A percentile compares a stretch with the other conserved stretches of the same genome.
phyloP scores from a whole-genome alignment of 2,329 filamentous ascomycete species.

The Alternaria dauci region DNA sequence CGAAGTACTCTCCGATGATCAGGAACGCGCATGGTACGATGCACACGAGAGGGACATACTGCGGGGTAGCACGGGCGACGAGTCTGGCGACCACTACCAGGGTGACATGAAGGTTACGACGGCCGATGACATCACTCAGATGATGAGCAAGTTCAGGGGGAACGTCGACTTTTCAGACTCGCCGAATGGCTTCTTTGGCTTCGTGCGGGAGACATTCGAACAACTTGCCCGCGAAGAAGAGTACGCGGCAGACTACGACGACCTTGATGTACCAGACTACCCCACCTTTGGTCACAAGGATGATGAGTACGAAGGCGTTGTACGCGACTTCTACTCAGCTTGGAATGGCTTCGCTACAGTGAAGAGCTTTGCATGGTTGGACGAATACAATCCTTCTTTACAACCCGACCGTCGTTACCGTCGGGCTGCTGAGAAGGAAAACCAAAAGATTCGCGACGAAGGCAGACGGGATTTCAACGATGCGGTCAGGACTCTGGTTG shows the following conservation, averaged over 20 bases:
- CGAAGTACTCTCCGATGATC: conserved; percentile 92
- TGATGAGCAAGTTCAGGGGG: conserved; percentile 83
- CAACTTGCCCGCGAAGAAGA: conserved; percentile 82
- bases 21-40: conserved; percentile 98
- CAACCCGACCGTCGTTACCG: conserved; percentile 85
- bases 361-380: conserved; percentile 90
- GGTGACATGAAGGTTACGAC: conserved; percentile 79
- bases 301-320: conserved; percentile 77
- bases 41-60: conserved; percentile 89
- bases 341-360: conserved; percentile 85
- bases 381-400: conserved; percentile 82
- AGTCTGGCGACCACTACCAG: conserved; percentile 64
- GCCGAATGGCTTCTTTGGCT: conserved; percentile 84
- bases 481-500: conserved; percentile 82
- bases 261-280: conserved; percentile 69
- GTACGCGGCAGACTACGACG: conserved; percentile 74
- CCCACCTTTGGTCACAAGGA: conserved; percentile 82
- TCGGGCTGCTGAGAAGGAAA: conserved; percentile 93
- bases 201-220: conserved; percentile 78
- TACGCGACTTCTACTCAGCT: conserved; percentile 79
- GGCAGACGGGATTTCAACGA: conserved; percentile 91
- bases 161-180: conserved; percentile 82
- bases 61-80: conserved; percentile 66
- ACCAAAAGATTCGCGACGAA: conserved; percentile 82
- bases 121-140: conserved; percentile 76